Conservation (phyloP, 2,329 filamentous ascomycete genomes). For the Bipolaris zeicola region DNA sequence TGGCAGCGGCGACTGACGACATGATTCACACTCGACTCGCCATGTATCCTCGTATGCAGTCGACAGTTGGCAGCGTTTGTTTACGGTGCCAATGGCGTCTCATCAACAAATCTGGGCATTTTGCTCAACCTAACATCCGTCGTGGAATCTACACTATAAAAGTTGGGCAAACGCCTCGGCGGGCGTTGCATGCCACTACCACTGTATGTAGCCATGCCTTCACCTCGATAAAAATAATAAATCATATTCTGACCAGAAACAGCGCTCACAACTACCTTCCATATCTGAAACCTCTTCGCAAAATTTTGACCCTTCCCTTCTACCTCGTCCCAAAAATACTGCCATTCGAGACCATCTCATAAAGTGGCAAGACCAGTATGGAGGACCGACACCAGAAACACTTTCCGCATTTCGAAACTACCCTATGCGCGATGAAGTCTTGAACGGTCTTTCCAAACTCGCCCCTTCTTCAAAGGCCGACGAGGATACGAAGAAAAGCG, state of each 20-base stretch:
- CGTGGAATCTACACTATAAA: conserved; percentile 15
- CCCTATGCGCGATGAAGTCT: conserved; percentile 29
- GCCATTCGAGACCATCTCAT: conserved; percentile 38
- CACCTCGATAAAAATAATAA: neutral
- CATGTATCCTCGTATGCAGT: conserved; percentile 27
- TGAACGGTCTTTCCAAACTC: conserved; percentile 34
- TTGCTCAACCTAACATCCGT: conserved; percentile 5
- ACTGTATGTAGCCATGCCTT: conserved; percentile 18
- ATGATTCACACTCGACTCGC: conserved; percentile 6
- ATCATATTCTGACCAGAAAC: conserved; percentile 13
- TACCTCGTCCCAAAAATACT: conserved; percentile 19
- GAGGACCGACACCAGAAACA: conserved; percentile 35
- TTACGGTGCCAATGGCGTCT: conserved; percentile 36
- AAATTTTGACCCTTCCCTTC: conserved; percentile 18
- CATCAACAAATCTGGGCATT: conserved; percentile 4
- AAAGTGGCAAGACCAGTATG: conserved; percentile 54
- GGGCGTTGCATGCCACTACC: conserved; percentile 30
- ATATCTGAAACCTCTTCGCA: conserved; percentile 10
- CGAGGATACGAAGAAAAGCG: conserved; percentile 23
- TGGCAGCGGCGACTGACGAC: conserved; percentile 18
- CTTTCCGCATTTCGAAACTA: conserved; percentile 41
- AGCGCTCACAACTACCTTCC: conserved; percentile 23
- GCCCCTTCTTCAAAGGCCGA: conserved; percentile 33
- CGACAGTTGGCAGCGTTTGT: conserved; percentile 25
- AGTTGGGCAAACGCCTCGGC: conserved; percentile 15